Evolutionary conservation across 176 grass and related monocot species (phyloP).

Genomic region (Eragrostis nindensis): DNA sequence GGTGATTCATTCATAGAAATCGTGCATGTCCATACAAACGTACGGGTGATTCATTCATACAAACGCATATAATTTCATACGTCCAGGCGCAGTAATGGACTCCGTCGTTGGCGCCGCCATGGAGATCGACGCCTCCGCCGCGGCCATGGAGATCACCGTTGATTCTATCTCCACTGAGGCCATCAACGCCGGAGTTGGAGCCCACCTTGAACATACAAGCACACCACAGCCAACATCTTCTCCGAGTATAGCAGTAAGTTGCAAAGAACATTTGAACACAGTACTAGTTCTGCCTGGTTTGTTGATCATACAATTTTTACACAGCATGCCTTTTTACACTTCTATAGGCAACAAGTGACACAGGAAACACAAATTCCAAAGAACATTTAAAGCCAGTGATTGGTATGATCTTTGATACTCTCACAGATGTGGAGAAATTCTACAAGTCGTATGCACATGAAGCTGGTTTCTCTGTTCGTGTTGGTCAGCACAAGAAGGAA

Average conservation of each 20-base stretch:
- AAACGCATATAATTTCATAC: too few species aligned
- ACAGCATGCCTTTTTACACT: too few species aligned
- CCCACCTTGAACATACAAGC: too few species aligned
- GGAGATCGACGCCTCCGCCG: too few species aligned
- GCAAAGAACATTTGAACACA: too few species aligned
- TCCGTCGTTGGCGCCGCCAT: not conserved
- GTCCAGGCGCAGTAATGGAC: not conserved
- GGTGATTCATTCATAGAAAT: not conserved
- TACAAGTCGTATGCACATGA: not conserved
- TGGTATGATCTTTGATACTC: not conserved
- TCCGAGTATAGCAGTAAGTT: too few species aligned
- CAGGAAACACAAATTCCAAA: not conserved
- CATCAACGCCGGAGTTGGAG: too few species aligned
- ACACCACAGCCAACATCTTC: too few species aligned
- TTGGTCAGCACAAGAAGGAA: not conserved
- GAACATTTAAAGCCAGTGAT: not conserved
- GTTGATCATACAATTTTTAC: too few species aligned
- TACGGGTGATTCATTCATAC: not conserved
- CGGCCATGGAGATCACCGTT: not conserved
- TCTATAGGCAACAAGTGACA: constrained; percentile 6
- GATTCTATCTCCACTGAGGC: too few species aligned
- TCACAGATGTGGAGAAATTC: constrained; percentile 2
- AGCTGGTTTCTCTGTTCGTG: not conserved
- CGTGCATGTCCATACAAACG: not conserved
- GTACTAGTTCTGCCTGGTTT: too few species aligned